Conservation (phyloP, 2,329 filamentous ascomycete species). For the Reticulascus tulasneorum region DNA sequence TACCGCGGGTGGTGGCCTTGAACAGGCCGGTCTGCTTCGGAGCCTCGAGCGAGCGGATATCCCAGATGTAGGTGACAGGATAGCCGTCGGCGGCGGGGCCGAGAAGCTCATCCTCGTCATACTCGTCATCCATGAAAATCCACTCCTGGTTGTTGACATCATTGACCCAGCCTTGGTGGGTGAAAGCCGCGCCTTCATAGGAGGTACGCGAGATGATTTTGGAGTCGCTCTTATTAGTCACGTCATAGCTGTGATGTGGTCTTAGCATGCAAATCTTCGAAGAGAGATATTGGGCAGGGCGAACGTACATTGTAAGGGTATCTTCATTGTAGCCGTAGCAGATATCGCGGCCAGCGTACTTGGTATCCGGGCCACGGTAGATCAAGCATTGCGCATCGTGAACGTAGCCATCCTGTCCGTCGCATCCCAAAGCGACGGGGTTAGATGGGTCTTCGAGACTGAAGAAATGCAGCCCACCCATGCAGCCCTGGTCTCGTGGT, state of each 20-base stretch:
- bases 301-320: constrained; percentile 37
- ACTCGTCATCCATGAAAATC: constrained; percentile 46
- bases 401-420: constrained; percentile 49
- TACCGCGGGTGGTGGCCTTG: constrained; percentile 28
- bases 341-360: constrained; percentile 42
- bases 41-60: constrained; percentile 35
- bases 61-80: constrained; percentile 46
- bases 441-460: constrained; percentile 48
- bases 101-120: constrained; percentile 38
- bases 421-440: constrained; percentile 47
- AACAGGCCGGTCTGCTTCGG: constrained; percentile 39
- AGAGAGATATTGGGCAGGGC: not conserved
- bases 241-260: constrained; percentile 34
- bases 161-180: constrained; percentile 53
- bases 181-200: constrained; percentile 54
- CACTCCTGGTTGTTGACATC: constrained; percentile 33
- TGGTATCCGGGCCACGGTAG: constrained; percentile 44
- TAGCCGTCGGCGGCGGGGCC: constrained; percentile 36
- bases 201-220: constrained; percentile 48
- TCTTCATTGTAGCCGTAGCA: constrained; percentile 54
- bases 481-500: constrained; percentile 33
- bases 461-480: constrained; percentile 50
- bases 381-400: constrained; percentile 53
- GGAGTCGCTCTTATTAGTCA: constrained; percentile 43
- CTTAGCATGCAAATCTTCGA: not conserved